phyloP scores from a whole-genome alignment of 116 monocot genomes.

The Papilionanthe hybrid region DNA sequence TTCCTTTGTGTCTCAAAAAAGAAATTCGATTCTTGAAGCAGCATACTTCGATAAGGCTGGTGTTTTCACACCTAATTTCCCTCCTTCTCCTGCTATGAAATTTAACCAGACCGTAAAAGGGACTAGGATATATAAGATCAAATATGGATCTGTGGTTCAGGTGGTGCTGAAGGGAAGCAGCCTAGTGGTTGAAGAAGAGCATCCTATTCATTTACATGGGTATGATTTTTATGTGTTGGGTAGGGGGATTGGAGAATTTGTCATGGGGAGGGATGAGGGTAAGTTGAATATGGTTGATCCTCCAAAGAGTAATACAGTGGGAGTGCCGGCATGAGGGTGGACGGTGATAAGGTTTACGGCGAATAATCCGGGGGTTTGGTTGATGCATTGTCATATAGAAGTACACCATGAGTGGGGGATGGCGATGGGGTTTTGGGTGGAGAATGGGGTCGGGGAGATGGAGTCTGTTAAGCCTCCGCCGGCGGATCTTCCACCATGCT shows the following conservation, averaged over 20 bases:
- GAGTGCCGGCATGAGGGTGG: constrained; percentile 47
- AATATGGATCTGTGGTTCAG: constrained; percentile 15
- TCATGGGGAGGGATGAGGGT: constrained; percentile 24
- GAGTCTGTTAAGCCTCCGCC: background rate
- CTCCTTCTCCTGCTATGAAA: constrained; percentile 8
- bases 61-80: constrained; percentile 37
- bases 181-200: constrained; percentile 32
- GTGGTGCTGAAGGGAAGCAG: constrained; percentile 56
- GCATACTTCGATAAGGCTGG: constrained; percentile 22
- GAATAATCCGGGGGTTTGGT: constrained; percentile 48
- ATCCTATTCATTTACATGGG: constrained; percentile 73
- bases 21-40: constrained; percentile 56
- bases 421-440: no score
- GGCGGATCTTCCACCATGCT: background rate
- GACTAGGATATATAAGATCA: background rate
- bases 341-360: constrained; percentile 45
- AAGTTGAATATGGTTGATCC: constrained; percentile 50
- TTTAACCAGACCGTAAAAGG: constrained; percentile 33
- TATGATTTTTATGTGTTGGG: constrained; percentile 61
- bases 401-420: constrained; percentile 12
- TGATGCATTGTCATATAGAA: constrained; percentile 56
- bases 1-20: constrained; percentile 40
- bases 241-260: constrained; percentile 43
- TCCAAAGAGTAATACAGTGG: constrained; percentile 43
- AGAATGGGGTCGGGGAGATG: constrained; percentile 16